Evolutionary conservation across 108 stramenopile species (phyloP).

Genomic region (Nannochloropsis gaditana): DNA sequence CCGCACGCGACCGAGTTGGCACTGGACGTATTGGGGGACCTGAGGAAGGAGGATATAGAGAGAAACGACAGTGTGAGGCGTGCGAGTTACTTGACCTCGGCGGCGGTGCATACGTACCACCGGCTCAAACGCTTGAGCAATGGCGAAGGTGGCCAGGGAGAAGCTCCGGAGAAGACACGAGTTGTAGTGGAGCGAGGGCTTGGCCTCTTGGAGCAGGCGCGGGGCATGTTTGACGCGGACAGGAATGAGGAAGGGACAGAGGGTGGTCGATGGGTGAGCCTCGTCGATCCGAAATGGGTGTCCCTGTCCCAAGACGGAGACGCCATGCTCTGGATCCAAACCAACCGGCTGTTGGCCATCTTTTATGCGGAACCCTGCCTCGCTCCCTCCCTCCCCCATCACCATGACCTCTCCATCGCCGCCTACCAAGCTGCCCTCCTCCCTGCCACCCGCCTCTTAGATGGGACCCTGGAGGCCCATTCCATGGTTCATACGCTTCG

Average conservation of each 20-base stretch:
- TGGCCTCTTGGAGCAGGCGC: not conserved
- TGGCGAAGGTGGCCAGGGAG: not conserved
- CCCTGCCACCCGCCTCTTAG: not conserved
- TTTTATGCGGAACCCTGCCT: constrained; percentile 1
- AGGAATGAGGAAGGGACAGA: not conserved
- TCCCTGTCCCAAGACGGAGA: not conserved
- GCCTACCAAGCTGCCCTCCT: not conserved
- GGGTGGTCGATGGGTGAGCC: not conserved
- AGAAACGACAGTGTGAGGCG: not conserved
- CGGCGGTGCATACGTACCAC: not conserved
- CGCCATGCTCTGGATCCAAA: not conserved
- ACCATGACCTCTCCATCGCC: not conserved
- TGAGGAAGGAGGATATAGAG: not conserved
- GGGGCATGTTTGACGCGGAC: not conserved
- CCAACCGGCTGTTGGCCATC: not conserved
- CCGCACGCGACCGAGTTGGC: not conserved
- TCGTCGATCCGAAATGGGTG: not conserved
- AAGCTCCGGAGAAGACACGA: not conserved
- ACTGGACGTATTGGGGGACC: not conserved
- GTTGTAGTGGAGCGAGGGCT: not conserved
- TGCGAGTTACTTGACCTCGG: not conserved
- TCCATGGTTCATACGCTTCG: not conserved
- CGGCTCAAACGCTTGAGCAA: not conserved
- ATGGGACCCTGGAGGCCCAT: not conserved
- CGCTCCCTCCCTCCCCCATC: not conserved